A percentile compares a stretch with the other conserved stretches of the same genome.
Evolutionary conservation across 495 filamentous ascomycete species (phyloP).

Genomic region (Sporormia fimetaria): DNA sequence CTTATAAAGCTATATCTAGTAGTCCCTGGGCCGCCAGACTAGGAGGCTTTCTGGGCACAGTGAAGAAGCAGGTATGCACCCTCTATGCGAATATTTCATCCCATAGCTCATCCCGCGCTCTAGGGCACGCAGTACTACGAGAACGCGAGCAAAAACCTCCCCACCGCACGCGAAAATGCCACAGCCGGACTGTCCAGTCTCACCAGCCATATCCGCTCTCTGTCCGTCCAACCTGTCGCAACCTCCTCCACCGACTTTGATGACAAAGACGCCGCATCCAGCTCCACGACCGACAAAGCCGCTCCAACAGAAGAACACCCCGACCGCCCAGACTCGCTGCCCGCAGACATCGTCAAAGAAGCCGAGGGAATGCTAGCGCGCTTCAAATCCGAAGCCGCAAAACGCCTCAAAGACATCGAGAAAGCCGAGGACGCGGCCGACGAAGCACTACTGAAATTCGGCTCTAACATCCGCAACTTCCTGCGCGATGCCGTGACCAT

Average conservation of each 20-base stretch:
- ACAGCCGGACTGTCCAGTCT: conserved; percentile 54
- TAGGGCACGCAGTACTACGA: conserved; percentile 79
- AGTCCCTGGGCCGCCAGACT: conserved; percentile 85
- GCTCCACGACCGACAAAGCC: neutral
- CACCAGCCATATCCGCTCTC: conserved; percentile 17
- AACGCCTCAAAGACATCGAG: conserved; percentile 81
- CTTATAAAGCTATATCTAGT: conserved; percentile 81
- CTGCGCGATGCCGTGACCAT: conserved; percentile 84
- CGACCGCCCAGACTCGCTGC: conserved; percentile 39
- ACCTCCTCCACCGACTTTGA: conserved; percentile 25
- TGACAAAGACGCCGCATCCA: conserved; percentile 34
- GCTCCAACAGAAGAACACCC: conserved; percentile 7
- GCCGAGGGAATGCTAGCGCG: conserved; percentile 72
- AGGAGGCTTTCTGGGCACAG: conserved; percentile 77
- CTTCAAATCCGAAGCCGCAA: conserved; percentile 68
- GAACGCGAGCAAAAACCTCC: conserved; percentile 69
- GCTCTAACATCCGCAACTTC: conserved; percentile 81
- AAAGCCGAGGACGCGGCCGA: conserved; percentile 95
- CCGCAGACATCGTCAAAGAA: conserved; percentile 41
- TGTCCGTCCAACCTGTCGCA: conserved; percentile 24
- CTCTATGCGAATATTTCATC: neutral
- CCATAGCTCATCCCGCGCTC: neutral
- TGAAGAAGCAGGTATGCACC: conserved; percentile 63
- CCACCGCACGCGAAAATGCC: conserved; percentile 66
- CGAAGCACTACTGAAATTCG: conserved; percentile 88